These are phyloP conservation scores for Fusarium algeriense DNA, from an alignment of 2,329 filamentous ascomycete genomes.

Conservation along the genomic window DNA sequence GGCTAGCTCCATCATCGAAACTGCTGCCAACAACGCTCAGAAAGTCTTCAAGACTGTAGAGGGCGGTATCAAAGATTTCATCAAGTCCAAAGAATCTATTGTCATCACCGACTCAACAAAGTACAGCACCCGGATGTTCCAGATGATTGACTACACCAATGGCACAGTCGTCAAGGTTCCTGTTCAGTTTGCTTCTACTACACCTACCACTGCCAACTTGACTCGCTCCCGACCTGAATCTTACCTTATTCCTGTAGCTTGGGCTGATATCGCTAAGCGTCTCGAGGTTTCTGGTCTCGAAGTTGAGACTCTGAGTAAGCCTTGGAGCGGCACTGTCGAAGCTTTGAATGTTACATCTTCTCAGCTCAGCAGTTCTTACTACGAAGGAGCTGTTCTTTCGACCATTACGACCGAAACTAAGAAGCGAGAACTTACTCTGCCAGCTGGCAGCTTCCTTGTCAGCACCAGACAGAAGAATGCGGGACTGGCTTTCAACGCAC, in stretches of 20 bases:
- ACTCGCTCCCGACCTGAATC: constrained; percentile 49
- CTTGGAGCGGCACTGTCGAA: constrained; percentile 47
- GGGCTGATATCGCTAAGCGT: constrained; percentile 47
- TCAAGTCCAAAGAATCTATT: constrained; percentile 45
- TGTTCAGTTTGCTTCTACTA: constrained; percentile 48
- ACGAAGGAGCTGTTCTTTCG: constrained; percentile 45
- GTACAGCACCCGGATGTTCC: constrained; percentile 36
- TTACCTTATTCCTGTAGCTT: constrained; percentile 48
- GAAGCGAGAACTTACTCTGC: constrained; percentile 40
- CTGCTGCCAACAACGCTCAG: constrained; percentile 46
- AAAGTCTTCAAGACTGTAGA: constrained; percentile 46
- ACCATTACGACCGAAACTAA: constrained; percentile 39
- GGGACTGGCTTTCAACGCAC: constrained; percentile 44
- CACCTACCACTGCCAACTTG: constrained; percentile 44
- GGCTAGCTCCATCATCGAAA: constrained; percentile 47
- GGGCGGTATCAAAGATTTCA: constrained; percentile 45
- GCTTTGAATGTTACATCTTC: constrained; percentile 45
- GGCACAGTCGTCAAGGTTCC: constrained; percentile 47
- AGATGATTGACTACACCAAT: constrained; percentile 46
- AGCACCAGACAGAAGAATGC: constrained; percentile 52
- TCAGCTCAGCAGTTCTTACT: constrained; percentile 38
- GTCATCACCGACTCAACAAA: constrained; percentile 47
- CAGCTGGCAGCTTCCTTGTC: constrained; percentile 48
- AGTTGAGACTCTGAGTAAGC: constrained; percentile 39
- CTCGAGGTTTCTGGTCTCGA: constrained; percentile 44